Base-by-base conservation (phyloP, 2,329 filamentous ascomycete species). In the Dactylellina sp. region DNA sequence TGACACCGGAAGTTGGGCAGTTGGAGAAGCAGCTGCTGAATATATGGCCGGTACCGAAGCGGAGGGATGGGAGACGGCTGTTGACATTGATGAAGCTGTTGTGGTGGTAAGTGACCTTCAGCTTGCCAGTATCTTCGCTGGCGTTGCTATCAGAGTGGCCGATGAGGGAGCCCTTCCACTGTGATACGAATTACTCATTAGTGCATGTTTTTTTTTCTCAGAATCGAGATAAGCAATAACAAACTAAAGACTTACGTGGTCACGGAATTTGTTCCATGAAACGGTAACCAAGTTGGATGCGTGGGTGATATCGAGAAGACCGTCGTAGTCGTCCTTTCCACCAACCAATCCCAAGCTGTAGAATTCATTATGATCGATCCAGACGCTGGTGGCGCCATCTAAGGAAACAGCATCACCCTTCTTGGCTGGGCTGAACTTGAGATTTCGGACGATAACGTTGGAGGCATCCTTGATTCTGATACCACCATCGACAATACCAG, bases 81-180 rank as follows among this genome's bases (percentile, higher is more conserved):
- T 89, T 87, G 79, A 89, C 81, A 82, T 89, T 89, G 76, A 79
- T 78, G 84, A 84, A 90, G 83, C 86, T 83, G 85, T 90, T 90
- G 83, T 89, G 86, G 81, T 85, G 84, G 80, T 88, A 89, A 64
- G 89, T 90, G 62, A 91, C 82, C 79, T 83, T 85, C 49, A 90
- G 83, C 79, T 88, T 83, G 76, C 88, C 88, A 6, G 79, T 85
- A 81, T 91, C 89, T 76, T 89, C 85, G 55, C 78, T 81, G 35
- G 76, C 81, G 82, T 89, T 89, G 81, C 75, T 83, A 83, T 89
- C 85, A 39, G 83, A 85, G 83, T 89, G 87, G 12, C 86, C 87
- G 64, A 88, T 82, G 7, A 89, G 82, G 0, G 84, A 86, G n/a
- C 83, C 85, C 80, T 89, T 89, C 82, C 83, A 89, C 84, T 88